These are phyloP conservation scores for Panaeolus papilionaceus DNA, from an alignment of 768 basidiomycete species.

Conservation along the genomic window DNA sequence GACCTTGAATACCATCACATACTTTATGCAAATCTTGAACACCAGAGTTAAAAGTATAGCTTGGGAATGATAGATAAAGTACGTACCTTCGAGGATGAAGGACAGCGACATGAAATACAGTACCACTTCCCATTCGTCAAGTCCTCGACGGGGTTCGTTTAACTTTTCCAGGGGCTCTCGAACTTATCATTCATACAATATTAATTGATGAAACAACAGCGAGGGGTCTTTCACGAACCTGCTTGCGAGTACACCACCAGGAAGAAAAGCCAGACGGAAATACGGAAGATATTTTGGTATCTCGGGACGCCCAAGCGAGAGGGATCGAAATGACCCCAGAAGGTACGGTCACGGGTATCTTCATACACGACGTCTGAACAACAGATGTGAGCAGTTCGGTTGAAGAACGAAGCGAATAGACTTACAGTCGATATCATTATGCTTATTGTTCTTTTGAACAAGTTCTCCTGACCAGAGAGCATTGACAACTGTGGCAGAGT, in stretches of 20 bases:
- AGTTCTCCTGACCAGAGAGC: slow-evolving; percentile 85
- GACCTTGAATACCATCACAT: slow-evolving; percentile 2
- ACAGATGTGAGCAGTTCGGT: not conserved
- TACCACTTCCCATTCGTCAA: slow-evolving; percentile 82
- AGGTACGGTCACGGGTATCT: slow-evolving; percentile 54
- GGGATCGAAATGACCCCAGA: slow-evolving; percentile 79
- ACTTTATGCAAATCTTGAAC: slow-evolving; percentile 62
- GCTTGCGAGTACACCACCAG: slow-evolving; percentile 85
- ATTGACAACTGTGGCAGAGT: slow-evolving; percentile 65
- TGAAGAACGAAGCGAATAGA: slow-evolving; percentile 1
- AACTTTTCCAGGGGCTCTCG: slow-evolving; percentile 79
- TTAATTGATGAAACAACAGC: not conserved
- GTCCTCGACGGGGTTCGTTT: slow-evolving; percentile 53
- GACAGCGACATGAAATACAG: slow-evolving; percentile 82
- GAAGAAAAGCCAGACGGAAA: slow-evolving; percentile 79
- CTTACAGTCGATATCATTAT: slow-evolving; percentile 82
- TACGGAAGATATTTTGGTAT: slow-evolving; percentile 87
- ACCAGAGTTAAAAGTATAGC: not conserved
- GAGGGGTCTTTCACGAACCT: slow-evolving; percentile 47
- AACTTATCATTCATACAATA: slow-evolving; percentile 47
- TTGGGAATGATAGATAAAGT: not conserved
- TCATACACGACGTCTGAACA: slow-evolving; percentile 70
- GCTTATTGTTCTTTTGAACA: slow-evolving; percentile 76
- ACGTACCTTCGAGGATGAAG: slow-evolving; percentile 80
- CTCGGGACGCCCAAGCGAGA: slow-evolving; percentile 84